Percentiles rank a stretch among this genome's conserved stretches.
These are phyloP conservation scores for Volvox carteri DNA, from an alignment of 163 green algal species.

Conservation along the genomic window DNA sequence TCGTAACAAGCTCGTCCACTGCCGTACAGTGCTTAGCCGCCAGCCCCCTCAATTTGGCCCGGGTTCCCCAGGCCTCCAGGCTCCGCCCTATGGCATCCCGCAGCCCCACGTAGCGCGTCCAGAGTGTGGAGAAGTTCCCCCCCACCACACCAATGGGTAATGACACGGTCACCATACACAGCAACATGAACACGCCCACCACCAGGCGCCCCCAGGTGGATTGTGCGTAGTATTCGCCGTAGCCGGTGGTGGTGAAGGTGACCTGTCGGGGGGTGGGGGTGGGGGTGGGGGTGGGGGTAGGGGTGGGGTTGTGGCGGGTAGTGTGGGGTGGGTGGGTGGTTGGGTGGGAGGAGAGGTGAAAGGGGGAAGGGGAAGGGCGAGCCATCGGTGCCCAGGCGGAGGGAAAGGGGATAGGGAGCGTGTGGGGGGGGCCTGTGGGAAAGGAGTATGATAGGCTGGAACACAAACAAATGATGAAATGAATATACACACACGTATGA, in stretches of 20 bases:
- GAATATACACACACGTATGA: not conserved
- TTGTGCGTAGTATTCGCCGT: slow-evolving; percentile 66
- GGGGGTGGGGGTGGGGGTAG: not conserved
- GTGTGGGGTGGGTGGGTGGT: not conserved
- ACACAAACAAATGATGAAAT: not conserved
- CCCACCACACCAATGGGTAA: slow-evolving; percentile 72
- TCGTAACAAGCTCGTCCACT: slow-evolving; percentile 42
- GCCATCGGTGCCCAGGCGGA: not conserved
- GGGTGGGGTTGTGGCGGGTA: not conserved
- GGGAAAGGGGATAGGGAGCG: not conserved
- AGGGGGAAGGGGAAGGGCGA: not conserved
- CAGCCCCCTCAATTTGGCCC: not conserved
- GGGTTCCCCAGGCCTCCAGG: slow-evolving; percentile 4
- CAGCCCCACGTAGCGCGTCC: slow-evolving; percentile 55
- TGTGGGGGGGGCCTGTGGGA: not conserved
- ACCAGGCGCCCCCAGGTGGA: slow-evolving; percentile 57
- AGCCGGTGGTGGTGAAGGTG: slow-evolving; percentile 72
- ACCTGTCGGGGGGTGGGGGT: slow-evolving; percentile 3
- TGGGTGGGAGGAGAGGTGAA: too few species aligned
- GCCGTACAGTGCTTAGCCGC: slow-evolving; percentile 19
- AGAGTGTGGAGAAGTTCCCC: slow-evolving; percentile 67
- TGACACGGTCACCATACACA: slow-evolving; percentile 66
- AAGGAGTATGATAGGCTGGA: not conserved
- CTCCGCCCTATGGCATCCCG: slow-evolving; percentile 2
- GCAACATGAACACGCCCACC: slow-evolving; percentile 65